A percentile compares a stretch with the other conserved stretches of the same genome.
Conservation (phyloP, 2,329 filamentous ascomycete species). For the Microdochium bolleyi region DNA sequence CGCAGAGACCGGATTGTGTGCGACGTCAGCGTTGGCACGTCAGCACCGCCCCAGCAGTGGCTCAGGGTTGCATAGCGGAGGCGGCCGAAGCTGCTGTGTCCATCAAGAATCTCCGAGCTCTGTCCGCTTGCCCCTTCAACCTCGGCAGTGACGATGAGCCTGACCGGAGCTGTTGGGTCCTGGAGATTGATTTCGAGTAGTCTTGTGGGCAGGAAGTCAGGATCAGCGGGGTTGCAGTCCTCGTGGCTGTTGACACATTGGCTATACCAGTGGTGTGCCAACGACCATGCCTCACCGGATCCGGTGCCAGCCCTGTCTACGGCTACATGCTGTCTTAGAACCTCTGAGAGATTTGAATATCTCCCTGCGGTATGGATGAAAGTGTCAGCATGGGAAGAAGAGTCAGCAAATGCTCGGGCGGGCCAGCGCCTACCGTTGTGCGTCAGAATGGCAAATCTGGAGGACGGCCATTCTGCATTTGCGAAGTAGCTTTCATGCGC, state of each 20-base stretch:
- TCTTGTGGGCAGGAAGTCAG: neutral
- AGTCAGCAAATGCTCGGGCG: neutral
- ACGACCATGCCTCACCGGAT: neutral
- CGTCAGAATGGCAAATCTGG: neutral
- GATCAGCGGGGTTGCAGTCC: neutral
- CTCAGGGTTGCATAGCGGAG: conserved; percentile 6
- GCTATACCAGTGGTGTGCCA: neutral
- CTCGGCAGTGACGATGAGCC: neutral
- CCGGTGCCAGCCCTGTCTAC: neutral
- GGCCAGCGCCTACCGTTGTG: neutral
- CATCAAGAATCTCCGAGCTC: conserved; percentile 5
- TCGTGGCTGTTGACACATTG: neutral
- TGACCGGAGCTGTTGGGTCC: neutral
- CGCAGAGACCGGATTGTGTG: conserved; percentile 1
- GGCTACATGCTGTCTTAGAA: neutral
- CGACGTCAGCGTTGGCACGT: conserved; percentile 5
- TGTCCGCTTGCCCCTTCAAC: neutral
- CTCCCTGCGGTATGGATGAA: neutral
- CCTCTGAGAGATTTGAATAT: too few species aligned
- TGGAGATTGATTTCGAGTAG: neutral
- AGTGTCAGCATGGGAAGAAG: neutral
- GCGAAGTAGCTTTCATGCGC: neutral
- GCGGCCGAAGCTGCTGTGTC: neutral
- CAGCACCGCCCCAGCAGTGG: conserved; percentile 8
- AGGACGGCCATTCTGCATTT: neutral